Conservation (phyloP, 306 rosid species). For the Dalbergia oliveri region DNA sequence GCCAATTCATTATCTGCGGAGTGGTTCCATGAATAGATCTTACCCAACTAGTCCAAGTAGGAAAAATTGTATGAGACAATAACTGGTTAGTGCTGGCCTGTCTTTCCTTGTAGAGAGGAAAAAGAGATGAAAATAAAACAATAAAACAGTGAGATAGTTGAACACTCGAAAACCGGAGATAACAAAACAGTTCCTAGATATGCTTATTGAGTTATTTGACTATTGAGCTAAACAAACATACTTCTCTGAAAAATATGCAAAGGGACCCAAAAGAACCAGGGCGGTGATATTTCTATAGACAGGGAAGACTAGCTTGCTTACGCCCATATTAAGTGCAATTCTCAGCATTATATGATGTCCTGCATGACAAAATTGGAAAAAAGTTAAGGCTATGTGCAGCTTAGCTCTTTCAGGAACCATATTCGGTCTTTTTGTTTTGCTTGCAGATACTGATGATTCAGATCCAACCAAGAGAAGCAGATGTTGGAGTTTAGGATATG, state of each 20-base stretch:
- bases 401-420: constrained; percentile 57
- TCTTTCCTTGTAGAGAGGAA: constrained; percentile 57
- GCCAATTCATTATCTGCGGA: background rate
- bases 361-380: constrained; percentile 61
- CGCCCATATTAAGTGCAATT: constrained; percentile 65
- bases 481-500: background rate
- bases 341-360: constrained; percentile 65
- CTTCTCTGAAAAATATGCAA: constrained; percentile 68
- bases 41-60: constrained; percentile 80
- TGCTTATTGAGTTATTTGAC: background rate
- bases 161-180: background rate
- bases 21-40: constrained; percentile 12
- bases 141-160: constrained; percentile 11
- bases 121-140: constrained; percentile 5
- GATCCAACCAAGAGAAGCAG: constrained; percentile 34
- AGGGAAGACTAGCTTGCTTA: constrained; percentile 75
- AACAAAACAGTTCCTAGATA: background rate
- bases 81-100: constrained; percentile 59
- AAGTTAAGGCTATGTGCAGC: constrained; percentile 60
- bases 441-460: constrained; percentile 32
- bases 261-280: constrained; percentile 55
- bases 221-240: constrained; percentile 44
- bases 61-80: constrained; percentile 57
- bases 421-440: constrained; percentile 6
- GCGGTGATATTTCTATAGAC: constrained; percentile 65